Base-by-base conservation (phyloP, 2,329 filamentous ascomycete species). In the Ophiosphaerella herpotricha region DNA sequence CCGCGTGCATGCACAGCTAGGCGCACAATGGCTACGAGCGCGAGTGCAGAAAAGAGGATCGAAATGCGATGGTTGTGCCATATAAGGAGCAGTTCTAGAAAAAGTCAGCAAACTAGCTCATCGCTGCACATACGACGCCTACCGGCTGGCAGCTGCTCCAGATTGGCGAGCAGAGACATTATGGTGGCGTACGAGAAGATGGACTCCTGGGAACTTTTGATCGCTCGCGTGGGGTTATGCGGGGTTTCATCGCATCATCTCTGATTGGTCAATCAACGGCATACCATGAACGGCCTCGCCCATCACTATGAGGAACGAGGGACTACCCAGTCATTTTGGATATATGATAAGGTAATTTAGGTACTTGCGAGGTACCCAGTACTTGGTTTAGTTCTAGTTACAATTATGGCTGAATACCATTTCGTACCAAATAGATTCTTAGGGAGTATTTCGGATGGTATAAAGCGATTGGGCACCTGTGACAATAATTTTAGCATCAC, bases 31-130 rank as follows among this genome's bases (percentile, higher is more conserved):
- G 63, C 55, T 21, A 65, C 55, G 31, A 73, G 43, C 7, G 63
- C 60, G n/a, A 67, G 52, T 24, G 61, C 64, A 32, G 66, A 67
- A 23, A 73, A 56, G 14, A 74, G 54, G 42, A 74, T 51, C 8
- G 67, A 59, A 33, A 71, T 53, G 39, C 72, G 66, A 48, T 73
- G 64, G 2, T 62, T 50, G 55, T 74, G 72, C 72, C 72, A 74
- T 49, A 74, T 61, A 21, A 61, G 51, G 21, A 74, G 59, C 40
- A 74, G 44, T 52, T 74, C 72, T 74, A 43, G 7, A 2, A 9
- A 7, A n/a, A 5, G 24, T 58, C 23, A 57, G 43, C 35, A 29
- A 34, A 9, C 42, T 7, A 38, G 24, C 13, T 9, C 5, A 26
- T 13, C 6, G 14, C 1, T 2, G 32, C 24, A 21, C 5, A 9